Evolutionary conservation across 2,329 filamentous ascomycete species (phyloP), one percentile per base, ranked within the genome.

Genomic region (Capronia epimyces): DNA sequence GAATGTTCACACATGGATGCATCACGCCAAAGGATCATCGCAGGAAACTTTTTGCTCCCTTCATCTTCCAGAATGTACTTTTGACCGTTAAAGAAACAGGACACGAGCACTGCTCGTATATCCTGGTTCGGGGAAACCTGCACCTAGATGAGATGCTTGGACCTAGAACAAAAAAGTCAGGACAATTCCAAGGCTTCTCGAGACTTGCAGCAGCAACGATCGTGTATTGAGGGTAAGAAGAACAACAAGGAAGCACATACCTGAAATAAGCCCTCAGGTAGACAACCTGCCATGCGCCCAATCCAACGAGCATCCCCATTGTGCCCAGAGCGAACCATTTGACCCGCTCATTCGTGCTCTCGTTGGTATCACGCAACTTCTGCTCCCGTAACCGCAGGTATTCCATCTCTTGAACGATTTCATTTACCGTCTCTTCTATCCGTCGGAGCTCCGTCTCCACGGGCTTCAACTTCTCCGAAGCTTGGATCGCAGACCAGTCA

Each of bases 301-400:
- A 76, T 27, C 81, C 87, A 60, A 96, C 77, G 62, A 98, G 75
- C 77, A 96, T 84, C 56, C 89, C 86, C 74, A 95, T 97, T 22
- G 91, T 97, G 60, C 84, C 82, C 68, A 96, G 83, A 43, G 91
- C 91, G 72, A 98, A 98, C 89, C 89, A 97, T 78, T 97, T 98
- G 65, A 98, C 93, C 53, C 93, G 82, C 73, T 87, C 93, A 74
- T 98, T 98, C 60, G 93, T 98, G 78, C 91, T 97, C 84, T 98
- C 93, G 72, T 98, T 98, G 62, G 93, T 98, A 74, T 98, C 91
- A 69, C 93, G 80, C 63, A 98, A 80, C 77, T 89, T 95, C 80
- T 95, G 89, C 78, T 98, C 93, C 63, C 93, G 82, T 32, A 71
- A 64, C 60, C 93, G 82, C 63, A 98, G 81, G 74, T 97, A 98